Conservation (phyloP, 805 yeast genomes). For the Babjeviella inositovora region DNA sequence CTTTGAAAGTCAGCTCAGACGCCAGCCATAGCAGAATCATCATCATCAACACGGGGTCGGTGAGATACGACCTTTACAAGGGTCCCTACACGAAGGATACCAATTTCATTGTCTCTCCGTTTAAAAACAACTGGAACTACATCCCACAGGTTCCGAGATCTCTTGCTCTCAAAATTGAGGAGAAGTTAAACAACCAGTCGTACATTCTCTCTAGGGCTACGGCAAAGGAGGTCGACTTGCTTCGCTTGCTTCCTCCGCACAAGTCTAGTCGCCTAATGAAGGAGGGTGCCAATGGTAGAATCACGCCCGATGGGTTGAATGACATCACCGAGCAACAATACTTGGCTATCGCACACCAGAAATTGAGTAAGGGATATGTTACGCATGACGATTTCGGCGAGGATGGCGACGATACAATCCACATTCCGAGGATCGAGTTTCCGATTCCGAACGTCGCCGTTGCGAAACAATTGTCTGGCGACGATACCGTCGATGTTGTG, state of each 20-base stretch:
- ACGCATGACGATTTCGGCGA: slow-evolving; percentile 76
- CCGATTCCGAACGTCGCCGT: slow-evolving; percentile 72
- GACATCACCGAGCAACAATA: too few relatives aligned
- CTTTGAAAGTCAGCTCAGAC: slow-evolving; percentile 12
- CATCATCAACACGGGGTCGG: slow-evolving; percentile 73
- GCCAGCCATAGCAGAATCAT: slow-evolving; percentile 24
- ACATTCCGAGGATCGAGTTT: slow-evolving; percentile 41
- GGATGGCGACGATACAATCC: slow-evolving; percentile 72
- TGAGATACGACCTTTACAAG: slow-evolving; percentile 71
- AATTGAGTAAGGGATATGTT: slow-evolving; percentile 49
- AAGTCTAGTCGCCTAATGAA: too few relatives aligned
- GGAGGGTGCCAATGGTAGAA: too few relatives aligned
- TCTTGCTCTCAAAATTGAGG: slow-evolving; percentile 37
- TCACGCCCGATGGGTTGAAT: too few relatives aligned
- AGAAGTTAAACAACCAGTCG: slow-evolving; percentile 37
- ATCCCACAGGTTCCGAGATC: slow-evolving; percentile 38
- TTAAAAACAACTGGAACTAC: slow-evolving; percentile 63
- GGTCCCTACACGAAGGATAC: slow-evolving; percentile 76
- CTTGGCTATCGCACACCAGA: slow-evolving; percentile 2
- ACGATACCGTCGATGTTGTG: slow-evolving; percentile 42
- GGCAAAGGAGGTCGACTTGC: too few relatives aligned
- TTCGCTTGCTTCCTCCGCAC: too few relatives aligned
- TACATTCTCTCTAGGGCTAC: slow-evolving; percentile 20
- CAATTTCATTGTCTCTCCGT: slow-evolving; percentile 75
- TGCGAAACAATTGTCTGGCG: slow-evolving; percentile 16